Conservation (phyloP, 2,329 filamentous ascomycete species). For the Fusarium nygamai region DNA sequence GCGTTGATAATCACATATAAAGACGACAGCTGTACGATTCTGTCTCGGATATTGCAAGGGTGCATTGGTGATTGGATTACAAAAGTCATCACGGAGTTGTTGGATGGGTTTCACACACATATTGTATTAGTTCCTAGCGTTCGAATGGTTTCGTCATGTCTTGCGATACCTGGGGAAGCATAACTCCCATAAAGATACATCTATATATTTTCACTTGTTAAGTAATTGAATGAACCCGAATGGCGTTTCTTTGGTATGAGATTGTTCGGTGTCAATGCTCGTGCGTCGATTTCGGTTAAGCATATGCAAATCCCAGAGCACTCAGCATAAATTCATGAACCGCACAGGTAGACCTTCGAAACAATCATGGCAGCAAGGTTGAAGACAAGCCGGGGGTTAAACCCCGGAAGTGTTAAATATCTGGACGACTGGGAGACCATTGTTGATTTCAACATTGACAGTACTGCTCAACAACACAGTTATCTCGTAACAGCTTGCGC, state of each 20-base stretch:
- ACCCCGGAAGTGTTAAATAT: neutral
- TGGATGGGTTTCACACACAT: constrained; percentile 28
- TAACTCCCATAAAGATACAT: constrained; percentile 12
- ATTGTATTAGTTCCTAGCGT: constrained; percentile 41
- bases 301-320: neutral
- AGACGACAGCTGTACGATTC: constrained; percentile 35
- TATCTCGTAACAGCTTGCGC: neutral
- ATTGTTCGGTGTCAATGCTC: neutral
- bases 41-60: constrained; percentile 23
- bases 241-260: neutral
- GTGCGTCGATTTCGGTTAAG: neutral
- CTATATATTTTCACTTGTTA: constrained; percentile 25
- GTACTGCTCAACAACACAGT: neutral
- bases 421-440: neutral
- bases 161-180: constrained; percentile 14
- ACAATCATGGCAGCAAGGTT: neutral
- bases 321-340: neutral
- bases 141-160: constrained; percentile 23
- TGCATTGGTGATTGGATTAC: constrained; percentile 40
- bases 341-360: no score
- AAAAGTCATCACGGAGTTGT: constrained; percentile 44
- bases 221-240: neutral
- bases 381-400: neutral
- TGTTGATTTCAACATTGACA: neutral
- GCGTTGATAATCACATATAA: constrained; percentile 7